These are phyloP conservation scores for Pistacia atlantica DNA, from an alignment of 345 rosid species.

Conservation along the genomic window DNA sequence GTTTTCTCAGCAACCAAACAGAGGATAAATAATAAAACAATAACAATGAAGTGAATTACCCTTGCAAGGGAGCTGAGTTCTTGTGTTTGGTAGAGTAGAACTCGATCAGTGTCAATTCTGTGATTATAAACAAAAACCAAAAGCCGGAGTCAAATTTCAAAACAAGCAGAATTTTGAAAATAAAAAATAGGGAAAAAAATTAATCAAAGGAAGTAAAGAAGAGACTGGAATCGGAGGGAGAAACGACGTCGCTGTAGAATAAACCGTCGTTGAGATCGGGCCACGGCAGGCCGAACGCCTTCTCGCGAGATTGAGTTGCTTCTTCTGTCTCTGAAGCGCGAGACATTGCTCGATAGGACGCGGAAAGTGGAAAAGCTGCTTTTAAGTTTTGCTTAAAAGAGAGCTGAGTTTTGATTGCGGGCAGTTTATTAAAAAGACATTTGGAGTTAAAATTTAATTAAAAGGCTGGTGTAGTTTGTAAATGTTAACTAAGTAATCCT, in stretches of 20 bases:
- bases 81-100: slow-evolving; percentile 69
- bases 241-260: slow-evolving; percentile 57
- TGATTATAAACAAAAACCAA: not conserved
- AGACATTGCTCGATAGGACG: not conserved
- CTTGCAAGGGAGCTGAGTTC: slow-evolving; percentile 78
- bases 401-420: too few species aligned
- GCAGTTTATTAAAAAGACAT: too few species aligned
- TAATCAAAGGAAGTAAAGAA: not conserved
- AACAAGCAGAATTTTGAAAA: not conserved
- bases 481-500: too few species aligned
- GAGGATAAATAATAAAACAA: slow-evolving; percentile 2
- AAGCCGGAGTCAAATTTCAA: not conserved
- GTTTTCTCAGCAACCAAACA: slow-evolving; percentile 10
- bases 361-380: not conserved
- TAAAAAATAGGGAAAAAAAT: too few species aligned
- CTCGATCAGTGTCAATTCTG: slow-evolving; percentile 52
- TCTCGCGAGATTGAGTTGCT: slow-evolving; percentile 17
- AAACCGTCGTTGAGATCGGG: slow-evolving; percentile 81
- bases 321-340: not conserved
- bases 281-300: slow-evolving; percentile 64
- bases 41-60: slow-evolving; percentile 39
- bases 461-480: too few species aligned
- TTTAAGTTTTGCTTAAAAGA: too few species aligned
- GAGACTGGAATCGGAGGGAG: slow-evolving; percentile 60
- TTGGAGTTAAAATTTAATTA: too few species aligned